Evolutionary conservation across 2,329 filamentous ascomycete species (phyloP).

Genomic region (Colletotrichum sp.): DNA sequence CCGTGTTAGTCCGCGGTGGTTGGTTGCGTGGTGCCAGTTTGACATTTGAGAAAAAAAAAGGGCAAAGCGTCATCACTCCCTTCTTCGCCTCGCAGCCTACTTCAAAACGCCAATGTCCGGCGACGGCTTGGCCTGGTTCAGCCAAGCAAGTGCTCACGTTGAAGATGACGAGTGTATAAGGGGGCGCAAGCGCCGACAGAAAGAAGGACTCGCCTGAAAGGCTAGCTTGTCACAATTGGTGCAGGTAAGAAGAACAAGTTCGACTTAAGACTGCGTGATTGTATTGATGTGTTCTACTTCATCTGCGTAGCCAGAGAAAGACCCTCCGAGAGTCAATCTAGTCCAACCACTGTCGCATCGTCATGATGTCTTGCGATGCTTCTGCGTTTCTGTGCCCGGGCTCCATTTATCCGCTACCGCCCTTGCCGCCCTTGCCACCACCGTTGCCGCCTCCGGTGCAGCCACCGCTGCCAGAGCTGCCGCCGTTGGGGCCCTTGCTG

Average conservation of each 20-base stretch:
- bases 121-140: not conserved
- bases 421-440: not conserved
- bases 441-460: not conserved
- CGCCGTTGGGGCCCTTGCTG: not conserved
- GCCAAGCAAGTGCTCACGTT: not conserved
- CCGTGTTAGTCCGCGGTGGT: not conserved
- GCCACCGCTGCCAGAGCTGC: not conserved
- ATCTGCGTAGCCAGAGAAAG: not conserved
- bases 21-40: not conserved
- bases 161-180: not conserved
- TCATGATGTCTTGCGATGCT: not conserved
- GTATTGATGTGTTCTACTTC: not conserved
- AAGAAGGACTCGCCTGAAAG: too few species aligned
- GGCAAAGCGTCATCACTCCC: not conserved
- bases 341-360: not conserved
- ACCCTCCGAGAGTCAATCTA: not conserved
- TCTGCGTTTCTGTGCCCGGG: not conserved
- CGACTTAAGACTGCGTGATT: not conserved
- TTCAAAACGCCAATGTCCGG: not conserved
- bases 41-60: not conserved
- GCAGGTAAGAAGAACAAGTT: not conserved
- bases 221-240: not conserved
- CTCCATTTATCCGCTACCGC: not conserved
- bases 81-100: not conserved
- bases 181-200: not conserved